Evolutionary conservation across 2,329 filamentous ascomycete species (phyloP), one percentile per base, ranked within the genome.

Genomic region (Colletotrichum sp.): DNA sequence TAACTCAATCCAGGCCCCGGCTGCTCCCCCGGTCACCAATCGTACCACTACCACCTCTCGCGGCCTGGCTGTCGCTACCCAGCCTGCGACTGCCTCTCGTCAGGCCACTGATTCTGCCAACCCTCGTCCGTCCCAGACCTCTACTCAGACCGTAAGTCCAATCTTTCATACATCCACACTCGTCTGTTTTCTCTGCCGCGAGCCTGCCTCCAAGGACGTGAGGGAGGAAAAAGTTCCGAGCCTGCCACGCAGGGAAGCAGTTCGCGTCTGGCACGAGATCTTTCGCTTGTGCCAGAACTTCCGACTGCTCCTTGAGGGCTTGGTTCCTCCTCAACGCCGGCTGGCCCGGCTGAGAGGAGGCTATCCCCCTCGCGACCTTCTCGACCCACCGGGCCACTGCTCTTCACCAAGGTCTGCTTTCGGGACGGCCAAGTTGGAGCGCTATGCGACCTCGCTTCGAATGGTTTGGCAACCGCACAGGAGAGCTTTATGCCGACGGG

Each of bases 61-160:
- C 36, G 8, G 36, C 16, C 8, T 39, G 1, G 36, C 36, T 39
- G 36, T 1, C 15, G 0, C 34, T 36, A 0, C 15, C 0, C 36
- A 19, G 36, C 0, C 36, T 39, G 0, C 15, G 36, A 39, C 8
- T 19, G 36, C 36, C 39, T n/a, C 19, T 44, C 39, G 19, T 12
- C 39, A 44, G 39, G 39, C 9, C 19, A n/a, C 19, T 12, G 39
- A 0, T 6, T 48, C 39, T 48, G 3, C 2, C 39, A 1, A 22
- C 19, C 0, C 9, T 48, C 39, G 9, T n/a, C 19, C 39, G 0
- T 6, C 0, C 3, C 39, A 48, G 19, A 48, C 1, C 5, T 1
- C 39, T 7, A 3, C 3, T 0, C 39, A 48, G 39, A 4, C 39
- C 9, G 39, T 48, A n/a, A 48, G 39, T n/a, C 9, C 39, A n/a